Base-by-base conservation (phyloP, 2,329 filamentous ascomycete species). In the Coleophoma crateriformis region DNA sequence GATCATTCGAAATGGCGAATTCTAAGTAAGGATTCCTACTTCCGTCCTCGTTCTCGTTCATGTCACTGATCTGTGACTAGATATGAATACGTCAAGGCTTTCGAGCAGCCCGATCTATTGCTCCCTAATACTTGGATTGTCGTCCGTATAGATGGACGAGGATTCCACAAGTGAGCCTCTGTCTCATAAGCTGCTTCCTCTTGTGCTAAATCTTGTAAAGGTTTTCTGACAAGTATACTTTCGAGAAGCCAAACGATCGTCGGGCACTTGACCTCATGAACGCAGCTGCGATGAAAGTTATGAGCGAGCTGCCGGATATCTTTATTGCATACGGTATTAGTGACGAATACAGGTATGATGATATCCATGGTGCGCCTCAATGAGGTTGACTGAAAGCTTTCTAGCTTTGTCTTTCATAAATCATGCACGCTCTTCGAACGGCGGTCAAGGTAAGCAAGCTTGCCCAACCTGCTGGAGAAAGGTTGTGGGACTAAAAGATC, bases 91-190 rank as follows among this genome's bases (percentile, higher is more conserved):
- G 92, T 97, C 55, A 89, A 88, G 66, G 71, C 75, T 44, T 97
- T 97, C 64, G 94, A 99, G 75, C 87, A 87, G 63, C 73, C 84
- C 7, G 90, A 96, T 64, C 70, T 71, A 43, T 73, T 99, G 38
- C 77, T 97, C 19, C 89, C 85, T 48, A 95, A 95, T 64, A 97
- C 92, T 22, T 99, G 91, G 90, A 87, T 97, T 50, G 90, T 97
- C 17, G 84, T 99, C 49, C 85, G 94, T 52, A 85, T 99, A 62
- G 94, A 99, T 70, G 94, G 94, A 20, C 80, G 92, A 56, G 91
- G 90, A 15, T 99, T 99, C 70, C 94, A 91, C 62, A 96, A 95
- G 90, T 95, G 73, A 65, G 68, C 64, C 27, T 49, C 17, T 15
- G 7, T 22, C 14, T 15, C 13, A 37, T 46, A 39, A 37, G 17